phyloP scores from a whole-genome alignment of 2,329 filamentous ascomycete species.

The Colletotrichum godetiae region DNA sequence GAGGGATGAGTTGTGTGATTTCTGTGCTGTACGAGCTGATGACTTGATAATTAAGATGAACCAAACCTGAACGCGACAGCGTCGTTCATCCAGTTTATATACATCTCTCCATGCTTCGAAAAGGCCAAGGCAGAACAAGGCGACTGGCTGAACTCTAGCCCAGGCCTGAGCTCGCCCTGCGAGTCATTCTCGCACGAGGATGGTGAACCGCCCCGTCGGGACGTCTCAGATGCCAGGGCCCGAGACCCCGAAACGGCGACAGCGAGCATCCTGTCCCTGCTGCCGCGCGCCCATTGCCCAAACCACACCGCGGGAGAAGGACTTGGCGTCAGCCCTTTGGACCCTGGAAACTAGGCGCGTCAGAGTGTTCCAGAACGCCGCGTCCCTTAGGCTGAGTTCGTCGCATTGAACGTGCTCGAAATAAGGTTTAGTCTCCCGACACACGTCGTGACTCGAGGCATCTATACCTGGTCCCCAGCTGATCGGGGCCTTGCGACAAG shows the following conservation, averaged over 20 bases:
- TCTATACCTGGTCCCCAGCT: background rate
- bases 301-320: background rate
- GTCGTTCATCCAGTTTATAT: conserved; percentile 11
- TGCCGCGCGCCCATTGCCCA: background rate
- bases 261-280: conserved; percentile 6
- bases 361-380: conserved; percentile 7
- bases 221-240: conserved; percentile 24
- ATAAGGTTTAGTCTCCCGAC: background rate
- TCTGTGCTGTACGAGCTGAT: background rate
- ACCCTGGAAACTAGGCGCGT: background rate
- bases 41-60: conserved; percentile 2
- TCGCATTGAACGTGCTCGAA: background rate
- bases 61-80: background rate
- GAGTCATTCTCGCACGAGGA: conserved; percentile 13
- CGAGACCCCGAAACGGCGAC: conserved; percentile 7
- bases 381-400: background rate
- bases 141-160: too few species aligned
- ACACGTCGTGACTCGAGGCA: background rate
- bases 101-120: background rate
- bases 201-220: background rate
- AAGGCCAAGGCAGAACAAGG: background rate
- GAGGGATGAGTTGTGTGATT: background rate
- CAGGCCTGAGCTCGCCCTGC: too few species aligned
- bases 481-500: background rate
- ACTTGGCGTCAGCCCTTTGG: background rate